Evolutionary conservation across 2,329 filamentous ascomycete genomes (phyloP).

Genomic region (Colletotrichum sp.): DNA sequence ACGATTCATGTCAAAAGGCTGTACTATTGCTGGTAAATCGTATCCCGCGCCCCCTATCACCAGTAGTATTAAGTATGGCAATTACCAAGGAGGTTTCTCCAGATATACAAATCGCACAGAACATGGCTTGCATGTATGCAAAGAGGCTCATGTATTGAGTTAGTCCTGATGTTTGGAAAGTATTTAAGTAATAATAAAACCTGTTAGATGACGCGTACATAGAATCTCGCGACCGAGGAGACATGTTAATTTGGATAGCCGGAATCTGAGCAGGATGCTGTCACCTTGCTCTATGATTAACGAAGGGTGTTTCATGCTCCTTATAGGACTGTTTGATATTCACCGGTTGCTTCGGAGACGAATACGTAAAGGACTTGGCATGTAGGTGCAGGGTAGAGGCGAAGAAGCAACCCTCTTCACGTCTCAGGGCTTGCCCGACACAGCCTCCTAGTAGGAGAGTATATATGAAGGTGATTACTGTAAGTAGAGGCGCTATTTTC

Average conservation of each 20-base stretch:
- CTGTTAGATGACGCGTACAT: neutral
- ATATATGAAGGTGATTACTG: neutral
- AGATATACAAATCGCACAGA: neutral
- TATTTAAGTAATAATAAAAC: neutral
- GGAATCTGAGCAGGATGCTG: neutral
- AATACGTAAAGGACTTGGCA: neutral
- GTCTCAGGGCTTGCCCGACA: neutral
- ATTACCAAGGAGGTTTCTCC: neutral
- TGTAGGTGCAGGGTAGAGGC: neutral
- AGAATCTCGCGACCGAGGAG: neutral
- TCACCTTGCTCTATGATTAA: neutral
- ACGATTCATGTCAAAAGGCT: accelerated
- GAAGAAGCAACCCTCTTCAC: neutral
- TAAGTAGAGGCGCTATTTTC: neutral
- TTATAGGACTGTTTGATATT: accelerated
- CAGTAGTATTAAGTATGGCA: neutral
- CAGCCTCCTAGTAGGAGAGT: neutral
- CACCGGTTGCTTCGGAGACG: accelerated
- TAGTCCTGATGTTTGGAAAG: neutral
- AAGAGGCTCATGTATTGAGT: too few relatives aligned
- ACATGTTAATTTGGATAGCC: neutral
- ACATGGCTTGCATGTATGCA: too few relatives aligned
- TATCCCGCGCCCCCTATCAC: neutral
- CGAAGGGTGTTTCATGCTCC: neutral
- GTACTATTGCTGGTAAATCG: neutral